These are phyloP conservation scores for Termitomyces sp. DNA, from an alignment of 768 basidiomycete genomes.

Conservation along the genomic window DNA sequence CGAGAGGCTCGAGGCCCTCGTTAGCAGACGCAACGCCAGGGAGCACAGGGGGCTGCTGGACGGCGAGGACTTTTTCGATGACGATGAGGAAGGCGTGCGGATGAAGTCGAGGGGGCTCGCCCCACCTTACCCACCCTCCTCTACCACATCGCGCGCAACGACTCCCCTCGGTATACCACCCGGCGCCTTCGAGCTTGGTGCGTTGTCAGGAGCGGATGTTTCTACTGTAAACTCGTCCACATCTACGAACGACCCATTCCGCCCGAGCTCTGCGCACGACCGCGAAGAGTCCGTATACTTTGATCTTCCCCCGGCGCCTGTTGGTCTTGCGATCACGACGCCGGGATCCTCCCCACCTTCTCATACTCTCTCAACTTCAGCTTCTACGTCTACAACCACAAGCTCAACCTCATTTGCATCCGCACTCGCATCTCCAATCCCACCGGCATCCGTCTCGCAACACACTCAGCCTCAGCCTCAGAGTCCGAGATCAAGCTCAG, in stretches of 20 bases:
- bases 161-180: constrained; percentile 5
- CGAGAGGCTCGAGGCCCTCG: constrained; percentile 2
- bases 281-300: constrained; percentile 8
- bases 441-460: too few species aligned
- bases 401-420: too few species aligned
- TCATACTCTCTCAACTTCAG: background rate
- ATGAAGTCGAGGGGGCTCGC: background rate
- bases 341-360: background rate
- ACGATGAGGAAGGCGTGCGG: background rate
- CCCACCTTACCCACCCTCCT: background rate
- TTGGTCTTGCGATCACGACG: background rate
- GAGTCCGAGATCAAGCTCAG: too few species aligned
- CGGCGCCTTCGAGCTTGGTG: too few species aligned
- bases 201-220: too few species aligned
- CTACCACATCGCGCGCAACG: background rate
- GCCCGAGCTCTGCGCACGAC: background rate
- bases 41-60: constrained; percentile 10
- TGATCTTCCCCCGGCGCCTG: background rate
- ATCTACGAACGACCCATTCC: constrained; percentile 7
- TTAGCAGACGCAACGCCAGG: background rate
- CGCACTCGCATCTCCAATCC: too few species aligned
- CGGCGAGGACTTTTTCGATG: constrained; percentile 16
- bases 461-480: too few species aligned
- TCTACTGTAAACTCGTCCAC: too few species aligned
- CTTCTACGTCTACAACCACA: too few species aligned